phyloP scores from a whole-genome alignment of 768 basidiomycete species.

The Suillus sp. region DNA sequence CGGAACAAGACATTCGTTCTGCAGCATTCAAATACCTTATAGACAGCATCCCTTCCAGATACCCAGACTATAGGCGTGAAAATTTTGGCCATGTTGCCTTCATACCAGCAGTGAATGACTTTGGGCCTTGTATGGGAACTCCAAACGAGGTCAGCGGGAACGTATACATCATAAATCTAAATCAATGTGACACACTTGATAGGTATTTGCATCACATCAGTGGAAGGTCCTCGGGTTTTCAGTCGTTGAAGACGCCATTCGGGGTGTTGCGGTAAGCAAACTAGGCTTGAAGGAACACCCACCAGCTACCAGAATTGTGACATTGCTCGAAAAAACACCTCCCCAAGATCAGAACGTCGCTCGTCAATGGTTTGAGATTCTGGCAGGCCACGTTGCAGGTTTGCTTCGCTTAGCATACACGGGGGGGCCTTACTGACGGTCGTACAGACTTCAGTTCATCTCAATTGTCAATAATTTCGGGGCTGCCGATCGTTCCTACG shows the following conservation, averaged over 20 bases:
- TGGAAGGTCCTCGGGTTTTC: conserved; percentile 81
- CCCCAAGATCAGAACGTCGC: conserved; percentile 58
- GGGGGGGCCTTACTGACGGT: conserved; percentile 8
- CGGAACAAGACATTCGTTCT: conserved; percentile 50
- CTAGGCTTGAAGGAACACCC: conserved; percentile 75
- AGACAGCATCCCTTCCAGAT: conserved; percentile 66
- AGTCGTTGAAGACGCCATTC: conserved; percentile 56
- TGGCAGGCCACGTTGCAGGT: conserved; percentile 67
- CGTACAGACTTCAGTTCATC: conserved; percentile 55
- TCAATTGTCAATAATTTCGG: conserved; percentile 60
- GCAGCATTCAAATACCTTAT: conserved; percentile 81
- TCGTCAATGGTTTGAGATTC: conserved; percentile 63
- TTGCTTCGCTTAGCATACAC: conserved; percentile 23
- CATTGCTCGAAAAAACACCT: conserved; percentile 59
- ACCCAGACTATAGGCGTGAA: conserved; percentile 57
- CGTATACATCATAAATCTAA: background rate
- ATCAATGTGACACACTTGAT: conserved; percentile 5
- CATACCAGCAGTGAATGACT: conserved; percentile 69
- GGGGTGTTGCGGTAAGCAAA: conserved; percentile 56
- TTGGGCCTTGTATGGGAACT: conserved; percentile 56
- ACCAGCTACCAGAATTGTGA: conserved; percentile 57
- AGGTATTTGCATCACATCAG: conserved; percentile 72
- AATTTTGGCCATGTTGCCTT: conserved; percentile 65
- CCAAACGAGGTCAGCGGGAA: conserved; percentile 58
- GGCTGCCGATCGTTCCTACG: conserved; percentile 68